Base-by-base conservation (phyloP, 148 eudicot genomes). In the Camellia lanceoleosa region DNA sequence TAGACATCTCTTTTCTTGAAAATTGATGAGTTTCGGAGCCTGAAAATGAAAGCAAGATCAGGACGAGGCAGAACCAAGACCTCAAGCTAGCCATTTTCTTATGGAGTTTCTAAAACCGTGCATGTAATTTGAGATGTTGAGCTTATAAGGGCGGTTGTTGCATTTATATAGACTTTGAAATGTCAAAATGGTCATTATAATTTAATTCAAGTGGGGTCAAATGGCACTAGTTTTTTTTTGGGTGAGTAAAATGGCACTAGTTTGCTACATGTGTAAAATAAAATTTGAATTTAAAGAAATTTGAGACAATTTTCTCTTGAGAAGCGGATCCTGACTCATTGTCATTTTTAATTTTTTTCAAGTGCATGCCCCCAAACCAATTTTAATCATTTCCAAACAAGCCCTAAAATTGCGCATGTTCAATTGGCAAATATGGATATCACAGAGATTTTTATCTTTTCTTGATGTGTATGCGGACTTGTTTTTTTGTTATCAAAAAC, bases 31-130 rank as follows among this genome's bases (percentile, higher is more conserved):
- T 30, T 13, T 74, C 42, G 0, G 69, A 78, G 68, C 74, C 59
- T 5, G 84, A 71, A 72, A 81, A 64, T 2, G 73, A 77, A 64
- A 76, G 6, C 68, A 88, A 19, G 51, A 88, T 4, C 2, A 84
- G 58, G 52, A 75, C 10, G 44, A 88, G 77, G 84, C 83, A 73
- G 75, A 86, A n/a, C 83, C 84, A 88, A 76, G 76, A 73, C 65
- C 71, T 86, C 13, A 85, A 64, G 69, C 62, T 9, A 81, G 82
- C 76, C 86, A 83, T 85, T 73, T 14, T 62, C 43, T 18, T 68
- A 23, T 2, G 13, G 13, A 23, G 38, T 9, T 23, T 64, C 11
- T 18, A n/a, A 60, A 18, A 60, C 20, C 5, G 4, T 60, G 23
- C 20, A 7, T 49, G 54, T 11, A 65, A 51, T 65, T 30, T 15